Percentiles rank a stretch among this genome's conserved stretches.
Conservation (phyloP, 176 grass and related monocot species). For the Triticum timopheevii region DNA sequence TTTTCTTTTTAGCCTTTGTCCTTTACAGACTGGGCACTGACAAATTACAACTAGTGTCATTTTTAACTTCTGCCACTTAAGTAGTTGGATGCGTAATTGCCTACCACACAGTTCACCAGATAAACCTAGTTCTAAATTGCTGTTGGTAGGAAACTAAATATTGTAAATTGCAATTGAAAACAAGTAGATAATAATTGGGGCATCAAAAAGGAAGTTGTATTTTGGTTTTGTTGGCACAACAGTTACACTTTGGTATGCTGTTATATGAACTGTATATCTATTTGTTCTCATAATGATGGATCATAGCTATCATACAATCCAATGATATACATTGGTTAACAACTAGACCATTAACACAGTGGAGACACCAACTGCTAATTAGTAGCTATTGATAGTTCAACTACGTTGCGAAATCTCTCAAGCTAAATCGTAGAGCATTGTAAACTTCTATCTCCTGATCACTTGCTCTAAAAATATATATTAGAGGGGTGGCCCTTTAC, state of each 20-base stretch:
- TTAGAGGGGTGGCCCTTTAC: too few species aligned
- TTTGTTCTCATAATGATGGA: background rate
- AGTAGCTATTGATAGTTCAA: background rate
- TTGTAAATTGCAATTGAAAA: background rate
- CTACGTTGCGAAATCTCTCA: background rate
- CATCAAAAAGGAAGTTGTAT: background rate
- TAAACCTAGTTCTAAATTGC: slow-evolving; percentile 7
- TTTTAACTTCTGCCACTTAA: background rate
- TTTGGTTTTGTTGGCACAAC: background rate
- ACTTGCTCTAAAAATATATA: too few species aligned
- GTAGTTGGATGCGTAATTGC: background rate
- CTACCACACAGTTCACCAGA: background rate
- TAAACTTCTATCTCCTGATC: slow-evolving; percentile 6
- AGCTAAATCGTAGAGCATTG: background rate
- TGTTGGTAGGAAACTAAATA: background rate
- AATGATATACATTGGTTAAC: background rate
- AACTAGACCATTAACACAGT: background rate
- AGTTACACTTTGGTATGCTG: background rate
- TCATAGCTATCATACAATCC: background rate
- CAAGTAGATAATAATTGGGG: background rate
- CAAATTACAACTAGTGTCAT: background rate
- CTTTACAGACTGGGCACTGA: background rate
- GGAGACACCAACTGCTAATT: background rate
- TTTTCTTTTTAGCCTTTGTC: background rate
- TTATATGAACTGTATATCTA: background rate